Evolutionary conservation across 768 basidiomycete genomes (phyloP), one percentile per base, ranked within the genome.

Genomic region (Mycena maculata): DNA sequence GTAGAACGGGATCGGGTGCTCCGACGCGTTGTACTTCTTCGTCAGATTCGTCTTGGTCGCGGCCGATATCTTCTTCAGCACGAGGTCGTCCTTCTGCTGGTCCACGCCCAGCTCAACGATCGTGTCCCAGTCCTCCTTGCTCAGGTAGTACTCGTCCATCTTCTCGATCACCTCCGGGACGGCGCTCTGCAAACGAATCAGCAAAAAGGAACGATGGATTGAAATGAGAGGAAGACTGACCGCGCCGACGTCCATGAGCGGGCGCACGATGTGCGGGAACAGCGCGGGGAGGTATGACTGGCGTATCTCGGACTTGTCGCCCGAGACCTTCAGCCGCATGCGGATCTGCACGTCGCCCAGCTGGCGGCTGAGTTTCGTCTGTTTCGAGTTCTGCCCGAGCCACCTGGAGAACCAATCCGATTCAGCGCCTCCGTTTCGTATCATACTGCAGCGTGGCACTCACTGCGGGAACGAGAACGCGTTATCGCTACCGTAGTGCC

Each of bases 311-410:
- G 84, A 77, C 78, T 92, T 92, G 80, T 97, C 90, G 8, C 94
- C 96, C 10, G 96, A 97, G 0, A 96, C 93, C 73, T 91, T 93
- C 63, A 99, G 85, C 2, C 98, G 90, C 98, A 99, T 98, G 53
- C 92, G 91, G 47, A 95, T 92, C 77, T 99, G 97, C 12, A 98
- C 90, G 65, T 99, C 98, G 39, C 86, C 87, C 20, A 99, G 83
- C 69, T 92, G 90, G 39, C 96, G 87, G 60, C 76, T 83, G 0
- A 98, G 85, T 73, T 97, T 98, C 69, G 74, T 84, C 77, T 93
- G 92, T 74, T 96, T 97, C 63, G 98, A 99, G 78, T 99, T 99
- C 75, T 99, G 95, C 11, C 97, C 97, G 15, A 99, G 89, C 95
- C 95, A 99, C 74, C 96, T 98, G 72, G 4, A 44, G 27, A n/a